Evolutionary conservation across 345 rosid species (phyloP).

Genomic region (Litchi chinensis): DNA sequence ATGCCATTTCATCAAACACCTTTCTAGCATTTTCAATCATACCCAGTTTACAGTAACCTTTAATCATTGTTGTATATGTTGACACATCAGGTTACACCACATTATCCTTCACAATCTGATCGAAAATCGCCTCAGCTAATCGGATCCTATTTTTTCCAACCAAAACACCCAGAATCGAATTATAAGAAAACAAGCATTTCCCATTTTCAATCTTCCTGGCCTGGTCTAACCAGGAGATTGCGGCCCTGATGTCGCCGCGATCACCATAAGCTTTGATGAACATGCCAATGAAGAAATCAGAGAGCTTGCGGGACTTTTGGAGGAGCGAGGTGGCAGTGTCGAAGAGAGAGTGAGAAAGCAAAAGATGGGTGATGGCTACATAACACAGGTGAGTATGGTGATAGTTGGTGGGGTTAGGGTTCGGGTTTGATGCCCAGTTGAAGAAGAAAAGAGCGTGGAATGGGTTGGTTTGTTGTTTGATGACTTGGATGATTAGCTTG

Average conservation of each 20-base stretch:
- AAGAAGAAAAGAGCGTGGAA: conserved; percentile 41
- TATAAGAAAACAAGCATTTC: conserved; percentile 32
- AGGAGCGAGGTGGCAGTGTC: conserved; percentile 31
- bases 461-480: conserved; percentile 34
- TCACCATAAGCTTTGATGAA: conserved; percentile 38
- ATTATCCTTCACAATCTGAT: conserved; percentile 25
- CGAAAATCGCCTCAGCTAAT: conserved; percentile 31
- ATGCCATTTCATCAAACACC: conserved; percentile 50
- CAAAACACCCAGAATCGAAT: conserved; percentile 39
- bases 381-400: conserved; percentile 31
- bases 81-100: conserved; percentile 37
- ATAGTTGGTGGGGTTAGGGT: conserved; percentile 33
- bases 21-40: conserved; percentile 37
- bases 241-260: conserved; percentile 29
- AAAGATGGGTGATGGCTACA: conserved; percentile 36
- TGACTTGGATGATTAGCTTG: conserved; percentile 32
- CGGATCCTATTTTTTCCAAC: conserved; percentile 25
- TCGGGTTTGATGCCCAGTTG: conserved; percentile 39
- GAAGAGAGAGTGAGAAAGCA: conserved; percentile 37
- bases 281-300: conserved; percentile 35
- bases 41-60: conserved; percentile 35
- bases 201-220: conserved; percentile 30
- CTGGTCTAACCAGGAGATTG: conserved; percentile 42
- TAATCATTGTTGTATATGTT: conserved; percentile 41
- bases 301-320: conserved; percentile 25